These are phyloP conservation scores for Lodderomyces margitis DNA, from an alignment of 1,139 yeast genomes.

Conservation along the genomic window DNA sequence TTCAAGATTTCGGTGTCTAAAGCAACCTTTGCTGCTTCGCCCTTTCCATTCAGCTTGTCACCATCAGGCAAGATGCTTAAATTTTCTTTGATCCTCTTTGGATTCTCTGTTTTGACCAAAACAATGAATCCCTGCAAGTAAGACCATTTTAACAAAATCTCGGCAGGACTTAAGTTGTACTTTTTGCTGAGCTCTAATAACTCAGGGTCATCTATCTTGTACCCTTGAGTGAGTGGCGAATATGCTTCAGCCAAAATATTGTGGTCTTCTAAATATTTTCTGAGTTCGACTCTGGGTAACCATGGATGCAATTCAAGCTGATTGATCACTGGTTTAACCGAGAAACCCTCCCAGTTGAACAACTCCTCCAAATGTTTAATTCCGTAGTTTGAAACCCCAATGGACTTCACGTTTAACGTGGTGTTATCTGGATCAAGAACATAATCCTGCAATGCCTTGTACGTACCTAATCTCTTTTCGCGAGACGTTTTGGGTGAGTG, in stretches of 20 bases:
- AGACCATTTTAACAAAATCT: slow-evolving; percentile 38
- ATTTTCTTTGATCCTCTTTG: slow-evolving; percentile 42
- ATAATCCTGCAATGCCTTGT: slow-evolving; percentile 42
- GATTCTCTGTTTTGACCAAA: slow-evolving; percentile 64
- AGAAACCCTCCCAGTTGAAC: slow-evolving; percentile 31
- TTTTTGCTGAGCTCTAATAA: slow-evolving; percentile 30
- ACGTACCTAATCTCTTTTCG: slow-evolving; percentile 35
- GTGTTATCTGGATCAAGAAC: slow-evolving; percentile 27
- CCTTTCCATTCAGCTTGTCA: too few relatives aligned
- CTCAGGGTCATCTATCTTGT: slow-evolving; percentile 50
- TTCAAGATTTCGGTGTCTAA: too few relatives aligned
- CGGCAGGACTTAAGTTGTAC: slow-evolving; percentile 23
- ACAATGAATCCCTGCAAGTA: slow-evolving; percentile 62
- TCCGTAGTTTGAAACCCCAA: slow-evolving; percentile 47
- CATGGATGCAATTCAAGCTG: slow-evolving; percentile 50
- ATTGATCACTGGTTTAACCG: slow-evolving; percentile 40
- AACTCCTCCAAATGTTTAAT: slow-evolving; percentile 35
- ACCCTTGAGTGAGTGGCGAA: slow-evolving; percentile 67
- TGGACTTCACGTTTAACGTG: slow-evolving; percentile 29
- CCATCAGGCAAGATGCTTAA: slow-evolving; percentile 34
- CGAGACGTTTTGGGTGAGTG: slow-evolving; percentile 34
- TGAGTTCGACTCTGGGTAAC: slow-evolving; percentile 39
- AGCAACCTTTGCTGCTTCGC: too few relatives aligned
- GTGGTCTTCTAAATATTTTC: slow-evolving; percentile 34
- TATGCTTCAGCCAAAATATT: slow-evolving; percentile 62